Evolutionary conservation across 2,329 filamentous ascomycete species (phyloP), one percentile per base, ranked within the genome.

Genomic region (Fonsecaea pedrosoi): DNA sequence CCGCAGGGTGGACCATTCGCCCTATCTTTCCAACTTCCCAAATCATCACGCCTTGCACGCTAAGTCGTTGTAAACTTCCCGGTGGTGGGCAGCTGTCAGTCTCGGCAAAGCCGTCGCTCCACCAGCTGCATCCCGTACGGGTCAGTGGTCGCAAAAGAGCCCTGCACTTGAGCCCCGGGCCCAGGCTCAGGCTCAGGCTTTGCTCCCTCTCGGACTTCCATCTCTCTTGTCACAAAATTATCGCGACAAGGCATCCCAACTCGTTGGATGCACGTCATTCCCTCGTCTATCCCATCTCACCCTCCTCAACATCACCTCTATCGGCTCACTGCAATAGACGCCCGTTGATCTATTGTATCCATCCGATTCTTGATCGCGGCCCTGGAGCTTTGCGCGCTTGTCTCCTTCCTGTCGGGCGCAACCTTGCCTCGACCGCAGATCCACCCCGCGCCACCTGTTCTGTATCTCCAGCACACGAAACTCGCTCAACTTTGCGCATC

Each of bases 361-460:
- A 56, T 62, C 40, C 35, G 25, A 38, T 15, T 21, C 13, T 18
- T 32, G 59, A 42, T 60, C 57, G 37, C 61, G 56, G 60, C 25
- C 60, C 56, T 53, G 56, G 48, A 55, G 61, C 40, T 40, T 40
- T 54, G 66, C 59, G 66, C 62, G 62, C 62, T 54, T 59, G 45
- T 65, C 35, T 65, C 25, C 60, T 32, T 50, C 59, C 62, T 56
- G 37, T 60, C 56, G 30, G 15, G 38, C 60, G 64, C 56, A 54
- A 40, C 56, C 40, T 61, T 40, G 54, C 32, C 54, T 53, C 35
- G 60, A 53, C 37, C 48, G 35, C 59, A 61, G 35, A 60, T 60
- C 66, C 66, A 62, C 66, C 66, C 66, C 66, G 66, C 66, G 66
- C 62, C 62, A 64, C 66, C 62, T 65, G 59, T 68, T 68, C 59